A percentile compares a stretch with the other conserved stretches of the same genome.
Evolutionary conservation across 2,329 filamentous ascomycete species (phyloP).

Genomic region (Claviceps purpurea): DNA sequence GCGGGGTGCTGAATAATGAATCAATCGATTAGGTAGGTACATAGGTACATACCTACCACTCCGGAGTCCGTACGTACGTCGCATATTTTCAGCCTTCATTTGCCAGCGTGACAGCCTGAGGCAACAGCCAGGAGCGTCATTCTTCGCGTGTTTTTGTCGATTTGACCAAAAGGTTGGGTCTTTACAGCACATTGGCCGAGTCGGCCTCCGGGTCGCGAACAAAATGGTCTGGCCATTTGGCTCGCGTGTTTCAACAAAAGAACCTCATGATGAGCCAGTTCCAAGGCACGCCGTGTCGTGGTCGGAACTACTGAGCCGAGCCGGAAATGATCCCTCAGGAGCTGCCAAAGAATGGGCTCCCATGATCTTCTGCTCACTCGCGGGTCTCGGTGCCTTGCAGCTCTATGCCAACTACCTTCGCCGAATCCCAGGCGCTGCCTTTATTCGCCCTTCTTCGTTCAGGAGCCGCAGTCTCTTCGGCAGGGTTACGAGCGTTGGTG

Average conservation of each 20-base stretch:
- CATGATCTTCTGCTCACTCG: slow-evolving; percentile 23
- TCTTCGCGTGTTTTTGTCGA: not conserved
- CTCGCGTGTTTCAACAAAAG: slow-evolving; percentile 15
- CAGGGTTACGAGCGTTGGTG: slow-evolving; percentile 82
- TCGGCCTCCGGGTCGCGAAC: slow-evolving; percentile 17
- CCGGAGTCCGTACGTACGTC: no score
- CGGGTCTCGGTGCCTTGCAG: slow-evolving; percentile 24
- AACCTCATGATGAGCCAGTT: slow-evolving; percentile 10
- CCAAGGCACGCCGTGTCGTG: slow-evolving; percentile 22
- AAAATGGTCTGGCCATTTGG: slow-evolving; percentile 30
- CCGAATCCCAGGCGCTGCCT: slow-evolving; percentile 63
- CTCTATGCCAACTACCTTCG: slow-evolving; percentile 68
- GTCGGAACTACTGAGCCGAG: slow-evolving; percentile 21
- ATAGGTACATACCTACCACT: not conserved
- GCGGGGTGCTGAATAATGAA: not conserved
- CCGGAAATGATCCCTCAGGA: slow-evolving; percentile 16
- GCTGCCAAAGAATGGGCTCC: slow-evolving; percentile 28
- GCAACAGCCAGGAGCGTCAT: not conserved
- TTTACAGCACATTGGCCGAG: slow-evolving; percentile 1
- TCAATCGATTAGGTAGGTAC: not conserved
- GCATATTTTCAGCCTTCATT: no score
- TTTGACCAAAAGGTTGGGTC: not conserved
- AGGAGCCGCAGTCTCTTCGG: slow-evolving; percentile 67
- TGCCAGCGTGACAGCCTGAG: not conserved
- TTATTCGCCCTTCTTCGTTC: slow-evolving; percentile 65